Percentiles rank a stretch among this genome's conserved stretches.
These are phyloP conservation scores for Neurospora sp. DNA, from an alignment of 495 filamentous ascomycete species.

Conservation along the genomic window DNA sequence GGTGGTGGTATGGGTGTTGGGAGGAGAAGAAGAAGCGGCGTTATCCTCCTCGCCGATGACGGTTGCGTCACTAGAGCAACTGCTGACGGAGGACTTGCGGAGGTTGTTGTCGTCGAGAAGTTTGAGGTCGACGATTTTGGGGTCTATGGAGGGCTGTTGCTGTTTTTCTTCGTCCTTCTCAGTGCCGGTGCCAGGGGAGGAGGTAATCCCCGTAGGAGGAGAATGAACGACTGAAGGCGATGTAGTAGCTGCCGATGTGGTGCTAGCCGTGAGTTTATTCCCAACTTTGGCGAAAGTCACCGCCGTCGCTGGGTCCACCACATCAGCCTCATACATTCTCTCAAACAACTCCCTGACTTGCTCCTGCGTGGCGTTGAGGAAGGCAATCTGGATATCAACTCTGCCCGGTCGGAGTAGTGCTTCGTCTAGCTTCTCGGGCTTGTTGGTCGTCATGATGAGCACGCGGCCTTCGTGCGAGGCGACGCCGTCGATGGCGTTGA, in stretches of 20 bases:
- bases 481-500: conserved; percentile 81
- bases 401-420: conserved; percentile 69
- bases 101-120: not conserved
- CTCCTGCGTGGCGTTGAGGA: conserved; percentile 50
- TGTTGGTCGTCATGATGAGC: conserved; percentile 79
- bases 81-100: not conserved
- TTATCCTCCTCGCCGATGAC: conserved; percentile 3
- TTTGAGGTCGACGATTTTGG: not conserved
- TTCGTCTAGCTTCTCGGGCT: conserved; percentile 60
- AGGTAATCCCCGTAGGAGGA: not conserved
- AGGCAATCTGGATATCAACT: conserved; percentile 62
- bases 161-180: not conserved
- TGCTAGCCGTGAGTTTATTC: not conserved
- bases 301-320: not conserved
- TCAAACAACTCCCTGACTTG: conserved; percentile 61
- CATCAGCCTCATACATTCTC: conserved; percentile 53
- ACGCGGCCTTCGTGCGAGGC: conserved; percentile 72
- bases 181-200: not conserved
- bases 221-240: not conserved
- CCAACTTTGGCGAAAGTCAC: not conserved
- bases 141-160: not conserved
- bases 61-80: conserved; percentile 4
- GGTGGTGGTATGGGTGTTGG: not conserved
- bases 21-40: not conserved
- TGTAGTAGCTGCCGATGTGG: not conserved